Conservation (phyloP, 1,284 basidiomycete species). For the Dichomitus squalens region DNA sequence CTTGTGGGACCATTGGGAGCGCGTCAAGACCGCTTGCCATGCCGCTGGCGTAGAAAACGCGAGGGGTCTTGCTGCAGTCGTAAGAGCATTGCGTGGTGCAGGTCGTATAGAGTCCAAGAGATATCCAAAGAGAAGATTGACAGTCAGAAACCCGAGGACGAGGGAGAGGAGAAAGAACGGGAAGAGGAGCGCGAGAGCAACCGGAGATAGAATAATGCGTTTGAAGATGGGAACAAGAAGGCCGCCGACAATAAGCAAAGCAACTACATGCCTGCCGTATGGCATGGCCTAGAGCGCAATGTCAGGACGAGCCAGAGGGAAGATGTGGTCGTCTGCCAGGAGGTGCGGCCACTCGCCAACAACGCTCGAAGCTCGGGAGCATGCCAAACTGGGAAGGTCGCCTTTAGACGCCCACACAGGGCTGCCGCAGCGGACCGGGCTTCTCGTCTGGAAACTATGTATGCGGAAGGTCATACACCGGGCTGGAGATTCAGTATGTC, state of each 20-base stretch:
- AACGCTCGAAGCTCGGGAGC: too few relatives aligned
- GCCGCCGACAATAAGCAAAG: conserved; percentile 40
- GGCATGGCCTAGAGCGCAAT: conserved; percentile 13
- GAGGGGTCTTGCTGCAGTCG: conserved; percentile 65
- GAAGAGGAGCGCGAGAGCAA: conserved; percentile 63
- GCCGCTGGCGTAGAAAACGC: conserved; percentile 88
- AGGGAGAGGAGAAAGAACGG: conserved; percentile 57
- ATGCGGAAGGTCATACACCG: too few relatives aligned
- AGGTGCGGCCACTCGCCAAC: too few relatives aligned
- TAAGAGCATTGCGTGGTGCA: conserved; percentile 39
- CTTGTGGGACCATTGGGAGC: conserved; percentile 82
- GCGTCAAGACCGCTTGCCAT: conserved; percentile 85
- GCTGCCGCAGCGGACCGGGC: too few relatives aligned
- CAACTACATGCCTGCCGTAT: conserved; percentile 24
- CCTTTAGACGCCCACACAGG: too few relatives aligned
- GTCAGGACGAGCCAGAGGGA: not conserved
- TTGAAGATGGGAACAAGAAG: conserved; percentile 53
- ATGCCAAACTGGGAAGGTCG: too few relatives aligned
- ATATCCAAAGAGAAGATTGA: conserved; percentile 58
- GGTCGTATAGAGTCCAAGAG: conserved; percentile 51
- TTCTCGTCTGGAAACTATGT: too few relatives aligned
- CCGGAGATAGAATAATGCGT: conserved; percentile 63
- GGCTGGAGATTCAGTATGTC: too few relatives aligned
- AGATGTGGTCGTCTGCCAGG: not conserved
- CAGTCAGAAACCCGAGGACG: conserved; percentile 50